Evolutionary conservation across 176 grass and related monocot genomes (phyloP).

Genomic region (Lolium multiflorum): DNA sequence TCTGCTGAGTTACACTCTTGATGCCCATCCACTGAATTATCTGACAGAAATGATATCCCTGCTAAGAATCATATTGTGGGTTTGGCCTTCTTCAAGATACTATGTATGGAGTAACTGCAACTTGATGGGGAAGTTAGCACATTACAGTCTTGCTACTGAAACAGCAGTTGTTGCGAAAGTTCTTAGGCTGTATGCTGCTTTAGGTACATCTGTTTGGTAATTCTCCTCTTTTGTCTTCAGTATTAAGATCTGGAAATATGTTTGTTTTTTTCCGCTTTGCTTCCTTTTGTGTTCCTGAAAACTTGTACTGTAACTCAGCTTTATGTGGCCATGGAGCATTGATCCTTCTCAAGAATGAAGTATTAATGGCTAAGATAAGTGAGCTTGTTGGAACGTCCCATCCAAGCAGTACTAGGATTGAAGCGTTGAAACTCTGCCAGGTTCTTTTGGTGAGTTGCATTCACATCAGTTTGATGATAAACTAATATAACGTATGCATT

Average conservation of each 20-base stretch:
- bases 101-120: slow-evolving; percentile 67
- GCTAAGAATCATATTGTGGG: slow-evolving; percentile 65
- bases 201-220: slow-evolving; percentile 82
- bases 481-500: background rate
- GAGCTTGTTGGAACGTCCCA: slow-evolving; percentile 50
- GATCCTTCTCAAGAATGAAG: slow-evolving; percentile 66
- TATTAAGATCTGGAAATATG: slow-evolving; percentile 1
- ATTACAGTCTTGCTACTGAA: slow-evolving; percentile 46
- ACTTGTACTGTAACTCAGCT: slow-evolving; percentile 57
- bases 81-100: slow-evolving; percentile 84
- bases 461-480: too few relatives aligned
- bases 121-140: slow-evolving; percentile 61
- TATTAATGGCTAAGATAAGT: slow-evolving; percentile 47
- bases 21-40: slow-evolving; percentile 52
- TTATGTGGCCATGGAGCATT: slow-evolving; percentile 74
- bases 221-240: slow-evolving; percentile 49
- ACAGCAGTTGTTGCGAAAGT: slow-evolving; percentile 50
- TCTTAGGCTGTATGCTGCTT: slow-evolving; percentile 73
- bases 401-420: slow-evolving; percentile 56
- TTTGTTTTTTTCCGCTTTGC: background rate
- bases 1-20: slow-evolving; percentile 50
- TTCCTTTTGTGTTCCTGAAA: slow-evolving; percentile 35
- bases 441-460: too few relatives aligned
- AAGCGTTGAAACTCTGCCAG: slow-evolving; percentile 25
- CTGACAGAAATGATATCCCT: slow-evolving; percentile 57